A percentile compares a stretch with the other conserved stretches of the same genome.
Evolutionary conservation across 805 yeast species (phyloP).

Genomic region (Wickerhamomyces canadensis): DNA sequence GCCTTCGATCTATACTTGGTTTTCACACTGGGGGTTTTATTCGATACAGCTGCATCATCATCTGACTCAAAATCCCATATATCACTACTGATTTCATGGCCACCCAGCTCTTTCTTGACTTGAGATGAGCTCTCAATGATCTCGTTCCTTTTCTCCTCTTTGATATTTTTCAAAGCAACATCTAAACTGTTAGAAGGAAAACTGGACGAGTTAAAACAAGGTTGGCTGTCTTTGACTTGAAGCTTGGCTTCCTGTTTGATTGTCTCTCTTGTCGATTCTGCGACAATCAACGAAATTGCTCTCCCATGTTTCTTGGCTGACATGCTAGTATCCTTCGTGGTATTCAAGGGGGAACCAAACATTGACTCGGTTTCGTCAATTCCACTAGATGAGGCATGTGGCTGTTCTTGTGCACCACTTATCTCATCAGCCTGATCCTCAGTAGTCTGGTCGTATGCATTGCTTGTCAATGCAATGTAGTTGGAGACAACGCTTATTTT

Average conservation of each 20-base stretch:
- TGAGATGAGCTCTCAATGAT: no score
- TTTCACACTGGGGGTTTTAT: neutral
- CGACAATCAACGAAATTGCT: constrained; percentile 11
- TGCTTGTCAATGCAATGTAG: constrained; percentile 20
- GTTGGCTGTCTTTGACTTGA: constrained; percentile 1
- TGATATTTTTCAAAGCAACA: constrained; percentile 1
- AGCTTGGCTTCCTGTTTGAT: neutral
- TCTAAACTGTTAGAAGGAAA: constrained; percentile 10
- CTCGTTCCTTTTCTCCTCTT: neutral
- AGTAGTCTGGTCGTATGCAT: constrained; percentile 4
- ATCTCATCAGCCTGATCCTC: constrained; percentile 4
- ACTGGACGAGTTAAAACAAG: neutral
- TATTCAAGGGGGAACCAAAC: constrained; percentile 11
- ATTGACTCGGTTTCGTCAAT: constrained; percentile 11
- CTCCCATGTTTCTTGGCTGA: constrained; percentile 10
- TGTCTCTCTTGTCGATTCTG: constrained; percentile 12
- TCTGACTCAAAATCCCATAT: constrained; percentile 22
- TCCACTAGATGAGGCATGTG: constrained; percentile 1
- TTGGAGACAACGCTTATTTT: constrained; percentile 29
- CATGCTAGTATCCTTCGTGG: constrained; percentile 20
- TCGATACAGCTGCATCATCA: constrained; percentile 1
- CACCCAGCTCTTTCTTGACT: neutral
- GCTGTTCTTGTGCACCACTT: constrained; percentile 13
- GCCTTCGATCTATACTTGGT: constrained; percentile 4
- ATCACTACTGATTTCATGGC: constrained; percentile 11